Base-by-base conservation (phyloP, 345 rosid species). In the Brassica rapa region DNA sequence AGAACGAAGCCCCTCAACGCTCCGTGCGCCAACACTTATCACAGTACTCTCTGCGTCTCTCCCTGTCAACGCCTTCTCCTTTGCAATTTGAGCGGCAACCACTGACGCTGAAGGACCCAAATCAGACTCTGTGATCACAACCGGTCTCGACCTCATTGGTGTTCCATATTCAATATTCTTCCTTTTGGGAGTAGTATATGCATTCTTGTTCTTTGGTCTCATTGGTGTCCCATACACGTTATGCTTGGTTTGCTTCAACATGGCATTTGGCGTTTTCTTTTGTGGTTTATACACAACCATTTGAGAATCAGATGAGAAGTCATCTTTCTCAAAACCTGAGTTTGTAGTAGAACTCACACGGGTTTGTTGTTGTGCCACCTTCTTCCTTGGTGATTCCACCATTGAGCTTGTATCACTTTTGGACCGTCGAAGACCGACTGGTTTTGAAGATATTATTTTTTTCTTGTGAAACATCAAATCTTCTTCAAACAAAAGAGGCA, bases 31-130 rank as follows among this genome's bases (percentile, higher is more conserved):
- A 71, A 81, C 89, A 23, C 82, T 86, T 23, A 80, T 72, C 5
- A 81, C 73, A 1, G 91, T 85, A 62, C 93, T 87, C 71, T 88
- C 97, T 0, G 65, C 73, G 15, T 87, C 95, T 46, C 75, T 84
- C 6, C 63, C 68, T 10, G 35, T 29, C 61, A 73, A 55, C 0
- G 83, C 49, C 70, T 66, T 74, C 70, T 84, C 86, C 35, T 70
- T 87, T 21, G 89, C 88, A 66, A 89, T 78, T 0, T 68, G 88
- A 1, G 91, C 93, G 3, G 94, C 98, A 55, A 94, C 92, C 74
- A 89, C 98, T 1, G 97, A 94, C 0, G 97, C 87, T 0, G 97
- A 92, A 0, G 97, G 97, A 1, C 97, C 98, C 37, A 90, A 62
- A 23, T 94, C 97, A 0, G 97, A 89, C 29, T 88, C 89, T 1